Evolutionary conservation across 331 rosid genomes (phyloP), one percentile per base, ranked within the genome.

Genomic region (Malus hybrid): DNA sequence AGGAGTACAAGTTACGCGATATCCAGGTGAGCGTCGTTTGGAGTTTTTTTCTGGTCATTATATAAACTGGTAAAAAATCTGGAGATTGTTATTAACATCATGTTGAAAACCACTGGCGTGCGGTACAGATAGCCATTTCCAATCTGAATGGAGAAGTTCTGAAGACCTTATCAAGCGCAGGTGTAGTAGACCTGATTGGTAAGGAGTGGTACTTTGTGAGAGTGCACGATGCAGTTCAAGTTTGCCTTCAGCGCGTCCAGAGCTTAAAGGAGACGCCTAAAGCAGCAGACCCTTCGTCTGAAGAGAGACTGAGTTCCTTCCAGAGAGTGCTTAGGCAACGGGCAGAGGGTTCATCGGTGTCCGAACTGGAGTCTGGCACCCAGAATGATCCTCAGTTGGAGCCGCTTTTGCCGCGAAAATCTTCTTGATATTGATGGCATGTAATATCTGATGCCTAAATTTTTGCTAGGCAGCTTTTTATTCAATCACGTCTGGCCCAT

Each of bases 201-300:
- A 92, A 95, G 88, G 89, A 95, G 70, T 90, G 98, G 97, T 92
- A 84, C 87, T 95, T 90, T 67, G 99, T 95, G 78, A 89, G 99
- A 88, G 96, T 95, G 70, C 99, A 92, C 33, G 99, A 95, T 76
- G 99, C 99, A 19, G 90, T 92, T 76, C 99, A 95, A 87, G 93
- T 95, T 75, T 95, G 99, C 86, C 88, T 95, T 81, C 99, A 86
- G 85, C 97, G 75, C 59, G 98, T 92, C 64, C 93, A 88, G 77
- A 79, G 77, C 76, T 82, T 88, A 60, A 79, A 82, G 72, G 83
- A 72, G 31, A 83, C 78, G 42, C 72, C 85, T 10, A 80, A 18
- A 60, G 55, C 63, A 48, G n/a, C 89, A 9, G 74, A 44, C 36
- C 69, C 93, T 20, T 24, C 18, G 5, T 59, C 65, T 1, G 86